Evolutionary conservation across 2,329 filamentous ascomycete genomes (phyloP).

Genomic region (Microcyclospora tardicrescens): DNA sequence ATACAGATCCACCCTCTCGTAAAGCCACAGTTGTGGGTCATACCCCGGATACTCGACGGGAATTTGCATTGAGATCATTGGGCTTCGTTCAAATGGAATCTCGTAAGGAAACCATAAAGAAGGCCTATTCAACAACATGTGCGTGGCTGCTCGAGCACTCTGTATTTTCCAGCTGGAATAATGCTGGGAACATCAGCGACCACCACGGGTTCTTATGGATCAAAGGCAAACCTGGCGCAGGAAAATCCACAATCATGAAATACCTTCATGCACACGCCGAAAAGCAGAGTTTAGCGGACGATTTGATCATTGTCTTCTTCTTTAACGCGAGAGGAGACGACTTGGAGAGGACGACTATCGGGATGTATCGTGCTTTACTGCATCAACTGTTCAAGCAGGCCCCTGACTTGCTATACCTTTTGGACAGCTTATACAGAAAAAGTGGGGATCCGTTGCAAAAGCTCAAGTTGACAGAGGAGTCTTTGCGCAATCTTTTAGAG

Average conservation of each 20-base stretch:
- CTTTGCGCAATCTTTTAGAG: too few species aligned
- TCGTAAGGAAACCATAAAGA: slow-evolving; percentile 26
- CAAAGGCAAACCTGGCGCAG: slow-evolving; percentile 27
- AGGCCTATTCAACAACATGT: slow-evolving; percentile 28
- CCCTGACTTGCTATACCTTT: slow-evolving; percentile 22
- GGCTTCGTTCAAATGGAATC: slow-evolving; percentile 30
- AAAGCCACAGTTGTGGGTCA: too few species aligned
- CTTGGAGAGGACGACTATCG: slow-evolving; percentile 33
- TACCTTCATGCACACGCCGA: slow-evolving; percentile 6
- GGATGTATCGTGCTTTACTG: slow-evolving; percentile 41
- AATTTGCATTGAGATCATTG: slow-evolving; percentile 12
- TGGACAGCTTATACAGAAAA: slow-evolving; percentile 15
- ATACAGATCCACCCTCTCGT: too few species aligned
- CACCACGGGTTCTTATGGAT: slow-evolving; percentile 27
- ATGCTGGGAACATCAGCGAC: slow-evolving; percentile 10
- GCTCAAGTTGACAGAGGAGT: slow-evolving; percentile 16
- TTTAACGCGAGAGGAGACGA: slow-evolving; percentile 35
- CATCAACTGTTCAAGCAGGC: slow-evolving; percentile 30
- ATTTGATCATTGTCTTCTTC: slow-evolving; percentile 32
- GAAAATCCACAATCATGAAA: slow-evolving; percentile 29
- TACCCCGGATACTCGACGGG: too few species aligned
- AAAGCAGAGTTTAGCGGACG: slow-evolving; percentile 6
- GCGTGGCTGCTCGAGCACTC: slow-evolving; percentile 28
- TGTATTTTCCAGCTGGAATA: slow-evolving; percentile 28
- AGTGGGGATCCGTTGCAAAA: slow-evolving; percentile 12